Evolutionary conservation across 2,329 filamentous ascomycete genomes (phyloP), one percentile per base, ranked within the genome.

Genomic region (Phaeosphaeriaceae sp.): DNA sequence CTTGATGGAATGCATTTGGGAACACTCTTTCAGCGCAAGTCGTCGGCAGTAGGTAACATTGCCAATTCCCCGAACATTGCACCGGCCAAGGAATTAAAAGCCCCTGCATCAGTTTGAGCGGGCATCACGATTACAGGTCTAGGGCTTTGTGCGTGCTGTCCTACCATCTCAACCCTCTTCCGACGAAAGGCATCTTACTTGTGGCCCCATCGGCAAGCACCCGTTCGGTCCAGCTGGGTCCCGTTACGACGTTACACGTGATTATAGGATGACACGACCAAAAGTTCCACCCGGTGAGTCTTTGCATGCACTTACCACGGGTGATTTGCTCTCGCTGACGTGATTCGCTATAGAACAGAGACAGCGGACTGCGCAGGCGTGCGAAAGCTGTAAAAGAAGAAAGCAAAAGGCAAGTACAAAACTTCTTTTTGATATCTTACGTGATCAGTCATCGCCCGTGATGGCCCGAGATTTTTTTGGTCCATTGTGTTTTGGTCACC

Each of bases 311-410:
- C 43, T 34, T 20, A n/a, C 30, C 9, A 17, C 15, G 20, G 13
- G 26, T 16, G 29, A 29, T n/a, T 6, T 46, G 40, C n/a, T 29
- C 28, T n/a, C 34, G 49, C 62, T 67, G 52, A 67, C 48, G 77
- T 83, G 83, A 80, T 80, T 58, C 77, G 77, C 42, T 83, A 78
- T 79, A 58, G 82, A 86, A 56, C 83, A 85, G 69, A 79, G 85
- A 56, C 81, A 84, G 71, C 81, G 85, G 60, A 87, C 81, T 42
- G 82, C 82, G 20, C 81, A 84, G 59, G 85, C 85, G 33, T 88
- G 85, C 68, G 82, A 86, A 56, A 82, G 77, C 54, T 88, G 85
- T 74, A 87, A 86, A 72, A 78, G 80, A 51, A 80, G 85, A 54
- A 88, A 88, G 69, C 85, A 87, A 73, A 88, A 87, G 78, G 85